Base-by-base conservation (phyloP, 345 rosid species). In the Psidium guajava region DNA sequence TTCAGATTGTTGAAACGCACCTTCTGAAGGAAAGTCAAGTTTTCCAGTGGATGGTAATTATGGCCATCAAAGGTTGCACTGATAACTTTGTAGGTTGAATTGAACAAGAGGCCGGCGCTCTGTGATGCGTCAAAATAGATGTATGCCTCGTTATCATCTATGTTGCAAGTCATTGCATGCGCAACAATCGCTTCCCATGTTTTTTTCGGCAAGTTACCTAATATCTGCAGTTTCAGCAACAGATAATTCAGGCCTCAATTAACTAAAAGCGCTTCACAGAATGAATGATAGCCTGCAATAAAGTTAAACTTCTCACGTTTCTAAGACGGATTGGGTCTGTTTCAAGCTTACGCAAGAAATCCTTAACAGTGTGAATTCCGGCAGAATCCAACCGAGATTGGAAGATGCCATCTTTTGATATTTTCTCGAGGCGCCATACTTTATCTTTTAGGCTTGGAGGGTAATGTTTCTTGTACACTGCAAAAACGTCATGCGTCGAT, bases 391-490 rank as follows among this genome's bases (percentile, higher is more conserved):
- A 56, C 83, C 95, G 94, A 28, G 0, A 27, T 25, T 92, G 91
- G 4, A 84, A 88, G 58, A 59, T 84, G 0, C 99, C 95, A 2
- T 88, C 95, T 89, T 94, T 96, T 2, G 94, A 95, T 52, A 97
- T 97, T 86, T 84, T 94, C 42, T 91, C 90, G 53, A 97, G 77
- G 57, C 98, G 91, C 99, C 99, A 97, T 22, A 97, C 88, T 2
- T 93, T 93, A 59, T 93, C 96, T 14, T 27, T 18, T n/a, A 87
- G 86, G n/a, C 3, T 18, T 4, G 98, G 99, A 56, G 98, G 98
- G 88, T 95, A 13, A 87, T 94, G 98, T 87, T 97, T 97, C 88
- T 80, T 88, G 87, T 94, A 92, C 89, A 87, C 98, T 97, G 90
- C 75, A 87, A 83, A 82, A 75, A 81, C 54, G 73, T 87, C 14